phyloP scores from a whole-genome alignment of 2,329 filamentous ascomycete species.

The Fonsecaea erecta region DNA sequence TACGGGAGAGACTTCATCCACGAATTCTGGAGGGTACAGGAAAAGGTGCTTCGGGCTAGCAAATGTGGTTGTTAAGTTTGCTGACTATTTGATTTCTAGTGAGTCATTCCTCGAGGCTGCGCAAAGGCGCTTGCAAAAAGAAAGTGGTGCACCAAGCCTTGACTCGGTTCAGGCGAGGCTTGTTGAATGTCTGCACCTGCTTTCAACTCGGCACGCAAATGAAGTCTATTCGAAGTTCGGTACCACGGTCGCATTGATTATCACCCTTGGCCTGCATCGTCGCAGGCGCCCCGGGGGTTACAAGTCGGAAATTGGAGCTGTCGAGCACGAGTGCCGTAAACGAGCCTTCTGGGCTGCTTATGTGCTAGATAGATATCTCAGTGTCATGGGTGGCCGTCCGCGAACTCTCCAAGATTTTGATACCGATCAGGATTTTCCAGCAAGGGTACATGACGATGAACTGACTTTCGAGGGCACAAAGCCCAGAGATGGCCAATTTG shows the following conservation, averaged over 20 bases:
- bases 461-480: neutral
- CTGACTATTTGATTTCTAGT: neutral
- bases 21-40: neutral
- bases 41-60: neutral
- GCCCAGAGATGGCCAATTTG: neutral
- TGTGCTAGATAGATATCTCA: slow-evolving; percentile 7
- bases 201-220: neutral
- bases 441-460: slow-evolving; percentile 3
- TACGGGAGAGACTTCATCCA: neutral
- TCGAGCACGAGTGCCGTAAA: slow-evolving; percentile 4
- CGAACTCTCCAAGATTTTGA: slow-evolving; percentile 8
- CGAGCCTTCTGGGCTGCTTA: slow-evolving; percentile 1
- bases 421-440: slow-evolving; percentile 3
- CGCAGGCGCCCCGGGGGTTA: slow-evolving; percentile 1
- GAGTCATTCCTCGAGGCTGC: slow-evolving; percentile 2
- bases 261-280: neutral
- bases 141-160: neutral
- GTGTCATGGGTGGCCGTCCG: slow-evolving; percentile 6
- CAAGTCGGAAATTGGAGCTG: neutral
- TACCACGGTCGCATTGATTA: slow-evolving; percentile 1
- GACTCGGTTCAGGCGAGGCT: slow-evolving; percentile 4
- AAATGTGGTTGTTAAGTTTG: neutral
- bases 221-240: slow-evolving; percentile 10
- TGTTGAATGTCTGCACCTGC: slow-evolving; percentile 1
- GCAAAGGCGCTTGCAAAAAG: slow-evolving; percentile 2